Base-by-base conservation (phyloP, 129 eudicot species). In the Chrysanthemum lavandulifolium region DNA sequence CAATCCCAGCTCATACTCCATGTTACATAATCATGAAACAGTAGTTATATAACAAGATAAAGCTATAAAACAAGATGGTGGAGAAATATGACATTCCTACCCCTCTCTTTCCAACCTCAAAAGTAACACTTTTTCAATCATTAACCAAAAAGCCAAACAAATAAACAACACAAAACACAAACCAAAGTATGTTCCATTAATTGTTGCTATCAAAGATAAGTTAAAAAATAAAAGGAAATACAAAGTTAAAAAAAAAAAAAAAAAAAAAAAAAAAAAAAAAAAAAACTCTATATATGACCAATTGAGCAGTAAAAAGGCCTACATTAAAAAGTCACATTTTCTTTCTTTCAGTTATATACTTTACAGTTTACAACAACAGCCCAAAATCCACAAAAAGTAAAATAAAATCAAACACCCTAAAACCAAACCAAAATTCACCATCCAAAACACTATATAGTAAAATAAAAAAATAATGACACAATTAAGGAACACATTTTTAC, bases 31-130 rank as follows among this genome's bases (percentile, higher is more conserved):
- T 74, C 78, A 74, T 74, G 65, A 57, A 68, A 36, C 75, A 33
- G 36, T 71, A 36, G 50, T 19, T 40, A 40, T 40, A 40, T 40
- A 7, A 40, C 47, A 40, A 6, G 47, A 40, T 40, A 40, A 40
- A 40, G 47, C 47, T 40, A 40, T 40, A 40, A 40, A 7, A 40
- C 47, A 40, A 40, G 47, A 53, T 9, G 23, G 40, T 51, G 62
- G 25, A 51, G 1, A 4, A 25, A 67, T 57, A 67, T 36, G 68
- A 31, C 69, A 61, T 69, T 60, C 21, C 13, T 63, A 36, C 66
- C 33, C 74, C 49, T 67, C 13, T 53, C 61, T 13, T 77, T 77
- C 27, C 64, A 50, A 12, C 65, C 81, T 77, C 76, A 77, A 77
- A 77, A 77, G 49, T 13, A 2, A 31, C 54, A 13, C 56, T 43